A percentile compares a stretch with the other conserved stretches of the same genome.
phyloP scores from a whole-genome alignment of 2,329 filamentous ascomycete species.

The Cladosporium colombiae region DNA sequence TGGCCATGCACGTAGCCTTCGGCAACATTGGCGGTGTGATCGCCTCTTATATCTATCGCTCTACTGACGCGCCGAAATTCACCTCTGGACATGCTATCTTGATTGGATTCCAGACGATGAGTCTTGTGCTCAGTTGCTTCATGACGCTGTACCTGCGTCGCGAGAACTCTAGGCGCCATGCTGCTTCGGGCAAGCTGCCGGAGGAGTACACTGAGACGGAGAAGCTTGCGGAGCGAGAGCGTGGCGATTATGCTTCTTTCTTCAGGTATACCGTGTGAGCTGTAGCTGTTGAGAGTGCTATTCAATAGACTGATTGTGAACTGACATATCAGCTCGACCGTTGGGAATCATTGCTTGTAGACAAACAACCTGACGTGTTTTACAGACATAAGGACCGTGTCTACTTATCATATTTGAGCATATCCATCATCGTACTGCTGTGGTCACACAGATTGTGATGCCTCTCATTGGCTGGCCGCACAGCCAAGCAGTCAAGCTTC shows the following conservation, averaged over 20 bases:
- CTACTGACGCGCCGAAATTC: background rate
- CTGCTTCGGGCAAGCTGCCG: background rate
- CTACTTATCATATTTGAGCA: background rate
- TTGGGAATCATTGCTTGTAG: background rate
- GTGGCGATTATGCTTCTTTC: conserved; percentile 3
- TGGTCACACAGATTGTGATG: conserved; percentile 4
- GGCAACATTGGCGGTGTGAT: conserved; percentile 35
- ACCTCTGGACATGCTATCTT: background rate
- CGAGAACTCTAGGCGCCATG: background rate
- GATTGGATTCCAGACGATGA: conserved; percentile 6
- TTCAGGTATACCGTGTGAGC: background rate
- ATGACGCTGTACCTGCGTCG: background rate
- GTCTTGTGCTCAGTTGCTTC: background rate
- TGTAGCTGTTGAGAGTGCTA: background rate
- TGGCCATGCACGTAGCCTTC: conserved; percentile 58
- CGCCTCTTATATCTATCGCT: conserved; percentile 7
- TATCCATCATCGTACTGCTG: background rate
- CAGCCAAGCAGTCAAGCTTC: background rate
- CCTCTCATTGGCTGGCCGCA: background rate
- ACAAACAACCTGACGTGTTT: background rate
- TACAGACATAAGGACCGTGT: background rate
- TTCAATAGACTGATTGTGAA: background rate
- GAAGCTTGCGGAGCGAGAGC: background rate
- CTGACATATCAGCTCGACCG: background rate
- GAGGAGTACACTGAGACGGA: background rate